Percentiles rank a stretch among this genome's conserved stretches.
Evolutionary conservation across 805 yeast species (phyloP).

Genomic region (Yarrowia yakushimensis): DNA sequence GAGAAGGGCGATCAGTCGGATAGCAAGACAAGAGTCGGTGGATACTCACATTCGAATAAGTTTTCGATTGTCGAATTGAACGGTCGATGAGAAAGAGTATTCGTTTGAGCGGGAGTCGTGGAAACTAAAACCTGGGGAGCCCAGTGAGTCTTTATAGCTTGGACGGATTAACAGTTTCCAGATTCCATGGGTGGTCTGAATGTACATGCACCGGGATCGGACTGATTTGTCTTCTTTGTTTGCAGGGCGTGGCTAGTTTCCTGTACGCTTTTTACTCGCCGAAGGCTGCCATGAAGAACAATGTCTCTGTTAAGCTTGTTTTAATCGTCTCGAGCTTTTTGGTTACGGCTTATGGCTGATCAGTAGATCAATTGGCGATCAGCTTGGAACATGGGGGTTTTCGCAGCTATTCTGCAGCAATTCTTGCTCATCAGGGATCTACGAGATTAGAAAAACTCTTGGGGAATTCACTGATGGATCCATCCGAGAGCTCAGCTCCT

Average conservation of each 20-base stretch:
- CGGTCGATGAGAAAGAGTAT: not conserved
- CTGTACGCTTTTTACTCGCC: not conserved
- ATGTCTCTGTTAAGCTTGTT: not conserved
- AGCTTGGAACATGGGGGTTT: not conserved
- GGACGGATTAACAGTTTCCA: not conserved
- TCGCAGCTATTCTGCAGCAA: too few species aligned
- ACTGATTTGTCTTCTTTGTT: slow-evolving; percentile 2
- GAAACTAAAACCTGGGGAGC: slow-evolving; percentile 2
- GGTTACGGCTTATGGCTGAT: not conserved
- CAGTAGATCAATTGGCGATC: not conserved
- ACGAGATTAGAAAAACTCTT: too few species aligned
- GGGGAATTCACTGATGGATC: too few species aligned
- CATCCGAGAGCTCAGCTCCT: too few species aligned
- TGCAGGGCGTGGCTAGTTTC: not conserved
- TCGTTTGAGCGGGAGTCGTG: not conserved
- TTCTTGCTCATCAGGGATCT: too few species aligned
- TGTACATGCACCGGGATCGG: not conserved
- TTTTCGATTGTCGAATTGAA: not conserved
- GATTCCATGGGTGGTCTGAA: not conserved
- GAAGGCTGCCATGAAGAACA: not conserved
- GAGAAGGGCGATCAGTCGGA: slow-evolving; percentile 3
- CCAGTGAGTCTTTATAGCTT: not conserved
- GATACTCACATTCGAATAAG: not conserved
- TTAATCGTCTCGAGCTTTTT: not conserved
- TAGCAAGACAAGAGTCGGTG: too few species aligned